Percentiles rank a stretch among this genome's conserved stretches.
phyloP scores from a whole-genome alignment of 2,329 filamentous ascomycete species.

The Trichoderma koningii region DNA sequence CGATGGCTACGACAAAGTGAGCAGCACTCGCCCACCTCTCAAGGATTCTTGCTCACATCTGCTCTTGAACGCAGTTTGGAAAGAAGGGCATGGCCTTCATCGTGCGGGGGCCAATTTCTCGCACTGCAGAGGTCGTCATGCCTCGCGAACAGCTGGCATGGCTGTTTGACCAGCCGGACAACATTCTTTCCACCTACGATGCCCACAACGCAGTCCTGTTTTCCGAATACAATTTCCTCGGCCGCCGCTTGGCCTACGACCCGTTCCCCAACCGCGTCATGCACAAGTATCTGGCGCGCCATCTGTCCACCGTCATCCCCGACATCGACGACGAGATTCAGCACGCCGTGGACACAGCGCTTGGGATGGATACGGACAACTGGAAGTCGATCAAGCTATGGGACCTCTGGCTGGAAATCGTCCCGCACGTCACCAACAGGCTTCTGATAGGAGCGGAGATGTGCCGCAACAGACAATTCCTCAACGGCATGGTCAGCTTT shows the following conservation, averaged over 20 bases:
- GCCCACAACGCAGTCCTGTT: conserved; percentile 46
- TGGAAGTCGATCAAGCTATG: conserved; percentile 49
- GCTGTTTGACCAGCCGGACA: conserved; percentile 52
- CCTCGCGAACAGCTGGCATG: conserved; percentile 48
- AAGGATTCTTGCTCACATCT: not conserved
- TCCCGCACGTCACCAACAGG: conserved; percentile 48
- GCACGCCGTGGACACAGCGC: conserved; percentile 40
- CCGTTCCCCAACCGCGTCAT: conserved; percentile 46
- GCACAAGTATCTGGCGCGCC: conserved; percentile 48
- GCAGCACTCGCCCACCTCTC: not conserved
- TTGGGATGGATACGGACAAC: conserved; percentile 40
- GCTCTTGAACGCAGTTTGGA: conserved; percentile 40
- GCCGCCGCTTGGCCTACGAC: conserved; percentile 39
- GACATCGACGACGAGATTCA: conserved; percentile 46
- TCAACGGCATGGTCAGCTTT: conserved; percentile 52
- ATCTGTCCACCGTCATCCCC: conserved; percentile 44
- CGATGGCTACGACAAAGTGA: conserved; percentile 48
- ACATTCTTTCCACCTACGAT: conserved; percentile 44
- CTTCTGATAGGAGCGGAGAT: conserved; percentile 45
- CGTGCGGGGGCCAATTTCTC: conserved; percentile 45
- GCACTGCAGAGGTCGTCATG: conserved; percentile 48
- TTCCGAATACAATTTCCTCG: conserved; percentile 48
- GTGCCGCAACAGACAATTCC: conserved; percentile 48
- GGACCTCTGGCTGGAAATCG: conserved; percentile 47
- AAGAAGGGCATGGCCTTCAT: conserved; percentile 47